Evolutionary conservation across 2,329 filamentous ascomycete species (phyloP), one percentile per base, ranked within the genome.

Genomic region (Chaetomiaceae sp.): DNA sequence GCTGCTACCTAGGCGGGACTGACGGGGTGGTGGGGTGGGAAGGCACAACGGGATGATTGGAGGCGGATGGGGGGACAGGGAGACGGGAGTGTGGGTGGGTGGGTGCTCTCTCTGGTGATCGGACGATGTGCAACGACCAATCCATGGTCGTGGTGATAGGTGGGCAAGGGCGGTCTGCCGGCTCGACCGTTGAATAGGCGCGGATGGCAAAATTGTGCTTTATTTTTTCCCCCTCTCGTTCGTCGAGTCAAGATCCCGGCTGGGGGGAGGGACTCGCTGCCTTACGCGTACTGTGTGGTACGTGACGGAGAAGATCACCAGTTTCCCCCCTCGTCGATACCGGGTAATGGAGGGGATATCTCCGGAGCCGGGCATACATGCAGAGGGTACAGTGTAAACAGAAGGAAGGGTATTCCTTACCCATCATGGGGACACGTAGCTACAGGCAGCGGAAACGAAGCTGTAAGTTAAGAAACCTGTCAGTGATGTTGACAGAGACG

Each of bases 111-210:
- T 40, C 38, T 18, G 6, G 37, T 30, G 24, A 49, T 45, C 41
- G 41, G 42, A 38, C 14, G 47, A 41, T 41, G 24, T 30, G 17
- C n/a, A 9, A 10, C 18, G 33, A 24, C 17, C 26, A 36, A 14
- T 20, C 37, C 37, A 18, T 34, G 29, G 36, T 34, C 17, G 29
- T 27, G 30, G 30, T 24, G 22, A 24, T 24, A 9, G 42, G 36
- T 19, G 30, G 29, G 36, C 12, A 30, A 14, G 20, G 27, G 20
- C 17, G 36, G 32, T 24, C 18, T 9, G 35, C 27, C 20, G 29
- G 42, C 34, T 45, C 27, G 42, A 38, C 42, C 42, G 42, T 45
- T 45, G 27, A 45, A 22, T n/a, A 7, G 15, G n/a, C 10, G n/a
- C n/a, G 9, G 33, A 38, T 36, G 40, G 15, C 30, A 2, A 27